Conservation (phyloP, 1,284 basidiomycete species). For the Heterobasidion irregulare region DNA sequence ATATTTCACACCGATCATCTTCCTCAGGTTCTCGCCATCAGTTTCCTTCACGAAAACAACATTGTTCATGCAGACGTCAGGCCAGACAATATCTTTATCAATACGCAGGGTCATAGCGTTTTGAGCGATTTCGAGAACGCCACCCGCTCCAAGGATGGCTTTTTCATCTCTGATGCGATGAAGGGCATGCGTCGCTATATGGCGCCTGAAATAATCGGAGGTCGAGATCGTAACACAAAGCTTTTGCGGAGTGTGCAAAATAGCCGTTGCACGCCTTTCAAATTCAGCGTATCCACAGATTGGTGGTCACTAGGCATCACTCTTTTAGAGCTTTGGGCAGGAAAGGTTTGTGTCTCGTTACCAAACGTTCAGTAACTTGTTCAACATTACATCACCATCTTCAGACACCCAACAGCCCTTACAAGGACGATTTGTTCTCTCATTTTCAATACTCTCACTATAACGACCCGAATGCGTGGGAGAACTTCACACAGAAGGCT, state of each 20-base stretch:
- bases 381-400: neutral
- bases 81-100: conserved; percentile 60
- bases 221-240: neutral
- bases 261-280: neutral
- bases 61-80: conserved; percentile 45
- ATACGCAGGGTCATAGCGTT: conserved; percentile 54
- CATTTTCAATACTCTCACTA: neutral
- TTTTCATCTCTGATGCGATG: neutral
- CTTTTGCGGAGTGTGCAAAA: too few species aligned
- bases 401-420: neutral
- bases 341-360: neutral
- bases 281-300: neutral
- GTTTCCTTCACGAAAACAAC: conserved; percentile 16
- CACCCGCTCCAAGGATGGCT: neutral
- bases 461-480: neutral
- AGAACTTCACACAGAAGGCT: neutral
- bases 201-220: neutral
- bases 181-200: neutral
- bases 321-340: neutral
- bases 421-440: neutral
- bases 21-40: conserved; percentile 15
- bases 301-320: neutral
- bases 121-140: conserved; percentile 53
- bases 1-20: too few species aligned
- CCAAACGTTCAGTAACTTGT: neutral